Evolutionary conservation across 73 alveolate species (phyloP).

Genomic region (Paramecium sexaurelia): DNA sequence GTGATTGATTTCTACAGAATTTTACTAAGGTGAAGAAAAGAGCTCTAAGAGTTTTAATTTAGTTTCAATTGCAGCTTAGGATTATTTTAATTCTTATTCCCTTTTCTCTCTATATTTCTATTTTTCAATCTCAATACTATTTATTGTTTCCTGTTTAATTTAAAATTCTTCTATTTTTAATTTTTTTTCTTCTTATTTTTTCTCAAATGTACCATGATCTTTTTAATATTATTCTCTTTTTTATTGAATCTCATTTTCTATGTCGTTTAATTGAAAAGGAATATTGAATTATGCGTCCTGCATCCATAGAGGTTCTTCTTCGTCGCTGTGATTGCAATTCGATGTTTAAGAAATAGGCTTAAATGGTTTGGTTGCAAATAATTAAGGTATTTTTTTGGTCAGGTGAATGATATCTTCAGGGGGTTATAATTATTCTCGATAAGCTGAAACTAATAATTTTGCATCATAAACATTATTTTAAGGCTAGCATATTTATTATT

Average conservation of each 20-base stretch:
- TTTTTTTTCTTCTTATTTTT: background rate
- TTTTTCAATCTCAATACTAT: background rate
- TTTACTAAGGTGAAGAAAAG: background rate
- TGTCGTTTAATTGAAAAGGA: background rate
- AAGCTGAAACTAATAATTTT: background rate
- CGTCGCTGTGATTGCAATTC: background rate
- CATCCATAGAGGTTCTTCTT: slow-evolving; percentile 57
- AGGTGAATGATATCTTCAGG: background rate
- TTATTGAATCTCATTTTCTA: background rate
- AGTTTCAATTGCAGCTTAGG: background rate
- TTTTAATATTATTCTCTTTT: slow-evolving; percentile 34
- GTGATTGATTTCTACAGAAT: background rate
- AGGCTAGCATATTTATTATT: background rate
- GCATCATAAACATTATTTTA: slow-evolving; percentile 42
- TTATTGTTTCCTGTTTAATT: background rate
- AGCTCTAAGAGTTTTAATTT: background rate
- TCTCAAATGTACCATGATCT: slow-evolving; percentile 39
- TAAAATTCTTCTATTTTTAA: background rate
- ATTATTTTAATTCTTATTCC: background rate
- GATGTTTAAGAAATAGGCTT: background rate
- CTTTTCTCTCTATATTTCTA: background rate
- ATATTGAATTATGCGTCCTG: background rate
- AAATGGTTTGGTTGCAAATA: background rate
- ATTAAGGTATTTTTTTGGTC: background rate
- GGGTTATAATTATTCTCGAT: background rate